Base-by-base conservation (phyloP, 306 rosid species). In the Trifolium fragiferum region DNA sequence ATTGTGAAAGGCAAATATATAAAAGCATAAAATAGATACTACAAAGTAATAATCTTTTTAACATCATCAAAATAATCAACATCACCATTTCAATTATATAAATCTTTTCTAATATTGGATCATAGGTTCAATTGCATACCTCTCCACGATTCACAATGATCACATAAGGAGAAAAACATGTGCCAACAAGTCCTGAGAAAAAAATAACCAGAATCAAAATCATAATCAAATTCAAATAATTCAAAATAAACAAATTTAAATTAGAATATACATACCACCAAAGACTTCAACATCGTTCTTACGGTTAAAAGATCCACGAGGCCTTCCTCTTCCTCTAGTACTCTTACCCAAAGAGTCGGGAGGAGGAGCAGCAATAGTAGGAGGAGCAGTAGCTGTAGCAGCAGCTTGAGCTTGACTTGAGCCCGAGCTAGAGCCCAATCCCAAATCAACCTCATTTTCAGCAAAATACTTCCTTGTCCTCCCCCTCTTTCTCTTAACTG, bases 91-190 rank as follows among this genome's bases (percentile, higher is more conserved):
- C 69, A 15, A 38, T 47, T 30, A 30, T n/a, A 43, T 3, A 4
- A 30, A 30, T 4, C 33, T 30, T 30, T 37, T 37, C 10, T 37
- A 37, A 8, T 37, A 7, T 37, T 2, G 19, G 0, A 49, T 15
- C n/a, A 14, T 49, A n/a, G 6, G 20, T 49, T 49, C 9, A 12
- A 57, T 23, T 57, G 33, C 32, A 41, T 66, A 91, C 98, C 95
- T 94, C 95, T 21, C 97, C 97, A 0, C 78, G 63, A 32, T 94
- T 81, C 72, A 88, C 97, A 64, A 78, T 6, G 54, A 94, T 81
- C 10, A 88, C 95, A 54, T 94, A 95, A 0, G 96, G 95, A 51
- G 87, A 86, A 19, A 91, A 91, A 47, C 88, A 86, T 27, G 75
- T 62, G 2, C 93, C 93, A 15, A 88, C 79, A 14, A 66, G 77